A percentile compares a stretch with the other conserved stretches of the same genome.
Evolutionary conservation across 2,329 filamentous ascomycete species (phyloP).

Genomic region (Eutypa lata): DNA sequence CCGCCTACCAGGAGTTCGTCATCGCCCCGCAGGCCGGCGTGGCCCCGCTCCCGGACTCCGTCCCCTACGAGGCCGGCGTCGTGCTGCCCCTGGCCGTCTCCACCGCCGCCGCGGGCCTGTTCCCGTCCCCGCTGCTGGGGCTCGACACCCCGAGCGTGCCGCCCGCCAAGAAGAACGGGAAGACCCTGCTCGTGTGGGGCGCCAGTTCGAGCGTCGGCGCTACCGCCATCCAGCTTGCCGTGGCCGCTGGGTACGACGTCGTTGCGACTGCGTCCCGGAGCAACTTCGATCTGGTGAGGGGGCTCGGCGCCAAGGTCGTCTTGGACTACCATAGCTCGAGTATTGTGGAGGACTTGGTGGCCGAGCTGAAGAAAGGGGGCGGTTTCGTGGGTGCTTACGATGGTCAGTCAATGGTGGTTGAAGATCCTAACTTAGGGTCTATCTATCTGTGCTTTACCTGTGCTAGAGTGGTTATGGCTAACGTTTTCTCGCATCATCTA

Average conservation of each 20-base stretch:
- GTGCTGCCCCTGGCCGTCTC: constrained; percentile 13
- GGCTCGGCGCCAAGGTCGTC: constrained; percentile 32
- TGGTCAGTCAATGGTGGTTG: neutral
- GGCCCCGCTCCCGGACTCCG: constrained; percentile 7
- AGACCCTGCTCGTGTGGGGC: constrained; percentile 41
- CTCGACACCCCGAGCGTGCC: neutral
- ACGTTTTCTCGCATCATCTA: neutral
- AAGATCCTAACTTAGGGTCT: neutral
- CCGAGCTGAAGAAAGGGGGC: neutral
- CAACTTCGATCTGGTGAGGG: constrained; percentile 32
- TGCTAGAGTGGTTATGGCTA: no score
- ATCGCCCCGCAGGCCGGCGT: neutral
- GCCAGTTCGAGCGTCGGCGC: constrained; percentile 39
- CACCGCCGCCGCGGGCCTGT: constrained; percentile 12
- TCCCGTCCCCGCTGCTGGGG: constrained; percentile 1
- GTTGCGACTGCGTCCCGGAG: constrained; percentile 30
- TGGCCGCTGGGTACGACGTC: constrained; percentile 34
- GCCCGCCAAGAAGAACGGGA: neutral
- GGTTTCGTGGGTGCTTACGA: neutral
- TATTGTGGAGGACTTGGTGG: constrained; percentile 21
- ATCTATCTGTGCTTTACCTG: neutral
- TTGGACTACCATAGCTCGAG: constrained; percentile 33
- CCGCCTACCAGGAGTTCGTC: constrained; percentile 11
- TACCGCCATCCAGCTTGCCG: constrained; percentile 37
- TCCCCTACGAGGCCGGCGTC: constrained; percentile 8